Base-by-base conservation (phyloP, 1,284 basidiomycete species). In the Boletus sp. region DNA sequence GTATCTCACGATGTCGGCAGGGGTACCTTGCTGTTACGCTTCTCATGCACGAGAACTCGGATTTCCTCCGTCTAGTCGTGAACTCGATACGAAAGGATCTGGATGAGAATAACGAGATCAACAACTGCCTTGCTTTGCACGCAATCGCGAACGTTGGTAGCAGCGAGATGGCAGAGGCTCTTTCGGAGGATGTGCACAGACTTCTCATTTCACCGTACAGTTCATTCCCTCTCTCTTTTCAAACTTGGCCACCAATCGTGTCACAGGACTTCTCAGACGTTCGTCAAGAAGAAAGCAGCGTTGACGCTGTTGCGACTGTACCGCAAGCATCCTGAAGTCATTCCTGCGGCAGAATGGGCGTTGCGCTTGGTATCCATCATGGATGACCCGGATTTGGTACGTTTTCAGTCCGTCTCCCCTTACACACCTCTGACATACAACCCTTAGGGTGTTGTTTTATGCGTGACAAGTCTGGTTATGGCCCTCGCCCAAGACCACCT, bases 221-320 rank as follows among this genome's bases (percentile, higher is more conserved):
- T 53, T 80, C 4, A 51, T 42, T 47, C 18, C n/a, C 18, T 24
- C 54, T 35, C 41, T 29, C 53, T 24, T 57, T 18, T 51, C 56
- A 12, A 48, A 58, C 20, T 22, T 53, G 46, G 12, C 7, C 45
- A 20, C 43, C 56, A 18, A 70, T 65, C 53, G 43, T 47, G 53
- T 31, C 24, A 36, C 69, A 96, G 95, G 51, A 98, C 96, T 12
- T 99, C 97, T 1, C 86, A 90, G 62, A 91, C 81, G 55, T 98
- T 98, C 69, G 97, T 99, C 55, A 96, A 96, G 80, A 99, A 99
- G 78, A 99, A 99, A 75, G 96, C 97, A 1, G 97, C 97, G 0
- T 77, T 99, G 60, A 98, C 97, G 0, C 76, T 99, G 18, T 81
- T 99, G 22, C 84, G 96, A 55, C 76, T 99, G 45, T 98, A 98